These are phyloP conservation scores for Camellia sinensis DNA, from an alignment of 148 eudicot species.

Conservation along the genomic window DNA sequence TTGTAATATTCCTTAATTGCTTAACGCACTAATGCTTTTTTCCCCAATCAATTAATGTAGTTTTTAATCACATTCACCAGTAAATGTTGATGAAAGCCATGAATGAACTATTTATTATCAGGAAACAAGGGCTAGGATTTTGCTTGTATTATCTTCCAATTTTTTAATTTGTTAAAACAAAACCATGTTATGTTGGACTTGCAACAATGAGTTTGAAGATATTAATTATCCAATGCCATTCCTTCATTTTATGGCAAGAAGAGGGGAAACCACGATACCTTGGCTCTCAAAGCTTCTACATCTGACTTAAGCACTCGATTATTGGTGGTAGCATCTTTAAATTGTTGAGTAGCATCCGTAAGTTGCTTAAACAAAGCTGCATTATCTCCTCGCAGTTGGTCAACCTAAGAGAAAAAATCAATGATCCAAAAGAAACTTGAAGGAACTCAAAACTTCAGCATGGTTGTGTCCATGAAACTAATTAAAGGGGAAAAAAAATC, in stretches of 20 bases:
- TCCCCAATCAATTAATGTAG: background rate
- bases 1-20: no score
- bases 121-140: background rate
- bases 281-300: conserved; percentile 96
- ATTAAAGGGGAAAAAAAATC: background rate
- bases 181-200: background rate
- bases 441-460: background rate
- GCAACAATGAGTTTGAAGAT: background rate
- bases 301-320: conserved; percentile 87
- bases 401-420: conserved; percentile 47
- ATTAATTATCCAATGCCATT: background rate
- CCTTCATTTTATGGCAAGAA: background rate
- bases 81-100: background rate
- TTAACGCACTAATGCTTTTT: no score
- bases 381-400: conserved; percentile 66
- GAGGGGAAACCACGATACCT: conserved; percentile 37
- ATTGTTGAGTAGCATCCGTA: conserved; percentile 68
- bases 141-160: background rate
- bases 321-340: conserved; percentile 72
- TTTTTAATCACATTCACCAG: no score
- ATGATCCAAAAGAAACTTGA: background rate
- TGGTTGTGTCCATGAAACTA: background rate
- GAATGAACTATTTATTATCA: background rate
- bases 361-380: conserved; percentile 64
- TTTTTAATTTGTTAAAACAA: background rate